Percentiles rank a stretch among this genome's conserved stretches.
Conservation (phyloP, 805 yeast genomes). For the Lipomyces starkeyi region DNA sequence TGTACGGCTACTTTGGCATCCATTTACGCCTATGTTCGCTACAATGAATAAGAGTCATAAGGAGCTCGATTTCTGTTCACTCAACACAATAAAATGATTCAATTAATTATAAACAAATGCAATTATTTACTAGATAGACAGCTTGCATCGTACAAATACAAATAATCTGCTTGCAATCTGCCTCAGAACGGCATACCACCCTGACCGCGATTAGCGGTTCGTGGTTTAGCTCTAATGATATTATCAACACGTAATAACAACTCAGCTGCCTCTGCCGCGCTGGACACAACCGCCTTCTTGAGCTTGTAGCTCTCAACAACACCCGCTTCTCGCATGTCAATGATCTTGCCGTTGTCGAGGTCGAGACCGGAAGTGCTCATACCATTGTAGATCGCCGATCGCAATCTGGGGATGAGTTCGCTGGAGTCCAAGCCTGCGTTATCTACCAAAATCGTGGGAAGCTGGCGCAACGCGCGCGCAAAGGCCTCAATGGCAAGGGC, state of each 20-base stretch:
- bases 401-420: conserved; percentile 86
- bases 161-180: background rate
- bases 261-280: conserved; percentile 98
- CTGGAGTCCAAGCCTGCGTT: conserved; percentile 96
- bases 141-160: background rate
- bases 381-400: conserved; percentile 91
- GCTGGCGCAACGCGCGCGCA: conserved; percentile 90
- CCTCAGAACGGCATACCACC: conserved; percentile 1
- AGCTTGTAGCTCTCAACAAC: conserved; percentile 91
- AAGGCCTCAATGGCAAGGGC: conserved; percentile 93
- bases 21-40: background rate
- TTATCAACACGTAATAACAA: conserved; percentile 94
- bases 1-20: background rate
- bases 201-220: conserved; percentile 57
- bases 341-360: conserved; percentile 79
- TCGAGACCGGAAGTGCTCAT: conserved; percentile 91
- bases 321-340: conserved; percentile 93
- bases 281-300: conserved; percentile 89
- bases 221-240: conserved; percentile 94
- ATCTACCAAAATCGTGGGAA: conserved; percentile 94
- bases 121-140: background rate
- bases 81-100: background rate
- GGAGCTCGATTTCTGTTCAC: background rate
- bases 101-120: background rate
- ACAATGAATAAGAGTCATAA: background rate